Conservation (phyloP, 192 early-diverging fungal genomes). For the Geranomyces variabilis region DNA sequence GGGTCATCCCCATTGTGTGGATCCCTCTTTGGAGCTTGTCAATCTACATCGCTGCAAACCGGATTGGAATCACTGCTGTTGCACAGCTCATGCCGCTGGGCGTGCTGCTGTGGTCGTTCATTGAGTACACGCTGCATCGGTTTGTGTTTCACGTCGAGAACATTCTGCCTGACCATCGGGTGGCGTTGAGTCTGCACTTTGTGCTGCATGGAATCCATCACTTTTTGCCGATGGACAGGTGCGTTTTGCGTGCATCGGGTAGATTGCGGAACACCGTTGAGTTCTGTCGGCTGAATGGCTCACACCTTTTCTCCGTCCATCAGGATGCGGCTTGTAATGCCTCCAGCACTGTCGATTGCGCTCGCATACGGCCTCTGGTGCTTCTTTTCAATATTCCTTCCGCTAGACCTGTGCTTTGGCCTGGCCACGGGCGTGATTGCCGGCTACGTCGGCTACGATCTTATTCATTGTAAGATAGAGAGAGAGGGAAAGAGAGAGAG, state of each 20-base stretch:
- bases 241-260: slow-evolving; percentile 14
- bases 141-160: slow-evolving; percentile 94
- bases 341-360: slow-evolving; percentile 76
- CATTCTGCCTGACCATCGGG: slow-evolving; percentile 79
- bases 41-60: slow-evolving; percentile 40
- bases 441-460: slow-evolving; percentile 92
- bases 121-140: slow-evolving; percentile 91
- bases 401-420: slow-evolving; percentile 66
- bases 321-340: slow-evolving; percentile 94
- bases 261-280: no score
- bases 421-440: slow-evolving; percentile 72
- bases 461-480: slow-evolving; percentile 71
- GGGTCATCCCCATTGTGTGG: slow-evolving; percentile 85
- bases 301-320: slow-evolving; percentile 18
- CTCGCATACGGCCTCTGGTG: slow-evolving; percentile 68
- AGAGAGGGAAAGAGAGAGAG: no score
- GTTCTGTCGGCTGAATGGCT: no score
- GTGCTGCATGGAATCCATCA: slow-evolving; percentile 95
- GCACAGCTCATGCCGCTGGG: slow-evolving; percentile 47
- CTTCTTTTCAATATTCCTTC: slow-evolving; percentile 60
- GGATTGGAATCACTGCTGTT: slow-evolving; percentile 34
- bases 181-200: slow-evolving; percentile 81
- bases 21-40: slow-evolving; percentile 69
- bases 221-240: slow-evolving; percentile 94
- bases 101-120: slow-evolving; percentile 78